phyloP scores from a whole-genome alignment of 2,329 filamentous ascomycete species.

The Diaporthe batatas region DNA sequence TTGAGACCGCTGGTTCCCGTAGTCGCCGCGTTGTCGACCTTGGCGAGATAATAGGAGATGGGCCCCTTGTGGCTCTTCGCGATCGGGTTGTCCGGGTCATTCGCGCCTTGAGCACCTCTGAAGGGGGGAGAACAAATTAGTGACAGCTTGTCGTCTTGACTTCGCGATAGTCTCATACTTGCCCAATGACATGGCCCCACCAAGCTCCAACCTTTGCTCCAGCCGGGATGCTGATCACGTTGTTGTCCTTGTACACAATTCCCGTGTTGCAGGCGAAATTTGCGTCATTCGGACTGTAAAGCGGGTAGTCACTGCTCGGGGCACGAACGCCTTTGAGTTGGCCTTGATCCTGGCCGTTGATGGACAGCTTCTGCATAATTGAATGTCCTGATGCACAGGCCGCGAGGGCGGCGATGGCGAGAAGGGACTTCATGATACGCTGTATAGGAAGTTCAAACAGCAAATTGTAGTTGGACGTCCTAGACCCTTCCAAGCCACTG shows the following conservation, averaged over 20 bases:
- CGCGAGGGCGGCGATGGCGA: conserved; percentile 20
- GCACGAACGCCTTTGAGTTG: conserved; percentile 61
- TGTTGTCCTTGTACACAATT: conserved; percentile 56
- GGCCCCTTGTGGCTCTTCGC: conserved; percentile 68
- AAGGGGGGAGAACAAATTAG: neutral
- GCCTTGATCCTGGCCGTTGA: conserved; percentile 60
- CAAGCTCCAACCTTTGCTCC: conserved; percentile 65
- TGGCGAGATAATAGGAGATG: conserved; percentile 65
- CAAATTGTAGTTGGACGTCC: neutral
- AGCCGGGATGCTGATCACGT: conserved; percentile 64
- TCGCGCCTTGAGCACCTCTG: conserved; percentile 60
- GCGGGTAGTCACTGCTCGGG: conserved; percentile 65
- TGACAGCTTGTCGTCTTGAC: neutral
- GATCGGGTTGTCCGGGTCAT: conserved; percentile 67
- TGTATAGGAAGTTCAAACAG: neutral
- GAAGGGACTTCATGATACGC: conserved; percentile 17
- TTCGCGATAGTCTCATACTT: neutral
- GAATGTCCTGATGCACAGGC: conserved; percentile 20
- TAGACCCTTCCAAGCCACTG: neutral
- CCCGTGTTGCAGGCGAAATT: conserved; percentile 25
- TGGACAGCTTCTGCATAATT: conserved; percentile 56
- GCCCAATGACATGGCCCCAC: conserved; percentile 67
- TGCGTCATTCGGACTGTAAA: conserved; percentile 53
- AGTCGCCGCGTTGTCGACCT: conserved; percentile 64
- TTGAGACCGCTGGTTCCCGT: conserved; percentile 56